Evolutionary conservation across 306 rosid genomes (phyloP), one percentile per base, ranked within the genome.

Genomic region (Fragaria iinumae): DNA sequence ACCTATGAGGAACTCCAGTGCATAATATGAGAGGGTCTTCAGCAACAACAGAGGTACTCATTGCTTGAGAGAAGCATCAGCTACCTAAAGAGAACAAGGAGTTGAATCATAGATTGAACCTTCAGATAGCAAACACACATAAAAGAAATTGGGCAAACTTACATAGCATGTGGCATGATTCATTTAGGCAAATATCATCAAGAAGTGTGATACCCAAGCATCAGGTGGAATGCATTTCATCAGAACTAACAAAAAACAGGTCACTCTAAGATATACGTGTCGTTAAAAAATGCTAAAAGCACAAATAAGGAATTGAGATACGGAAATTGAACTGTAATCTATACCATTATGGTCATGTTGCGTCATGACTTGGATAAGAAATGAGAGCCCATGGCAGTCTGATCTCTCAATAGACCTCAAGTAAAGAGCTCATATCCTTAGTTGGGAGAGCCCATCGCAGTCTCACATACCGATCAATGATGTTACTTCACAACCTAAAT

Each of bases 361-460:
- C 38, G 23, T 55, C 48, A 72, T 53, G 60, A 57, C n/a, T 56
- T 55, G 21, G 2, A 64, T 34, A 16, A 32, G 11, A 25, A 64
- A 16, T 32, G 44, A 29, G 52, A 13, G 16, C 21, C 38, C n/a
- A 36, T 53, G 18, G 11, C 29, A 53, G 20, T 72, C 50, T 44
- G 52, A 73, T 36, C 67, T 55, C 67, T 48, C 52, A 72, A 11
- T 34, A 53, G 76, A n/a, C 49, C 45, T n/a, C 76, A 45, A 38
- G 36, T 53, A 12, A 17, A 73, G 14, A 2, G 38, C 27, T 38
- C 8, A 56, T 21, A 21, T 72, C 45, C 32, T 17, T 29, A 71
- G 47, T 52, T 53, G 59, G 25, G 65, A 72, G 18, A 20, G 65
- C 65, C 14, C 63, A 1, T 52, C 4, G 1, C 6, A 6, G 34